Conservation (phyloP, 2,329 filamentous ascomycete genomes). For the Ophiostoma pallidulum region DNA sequence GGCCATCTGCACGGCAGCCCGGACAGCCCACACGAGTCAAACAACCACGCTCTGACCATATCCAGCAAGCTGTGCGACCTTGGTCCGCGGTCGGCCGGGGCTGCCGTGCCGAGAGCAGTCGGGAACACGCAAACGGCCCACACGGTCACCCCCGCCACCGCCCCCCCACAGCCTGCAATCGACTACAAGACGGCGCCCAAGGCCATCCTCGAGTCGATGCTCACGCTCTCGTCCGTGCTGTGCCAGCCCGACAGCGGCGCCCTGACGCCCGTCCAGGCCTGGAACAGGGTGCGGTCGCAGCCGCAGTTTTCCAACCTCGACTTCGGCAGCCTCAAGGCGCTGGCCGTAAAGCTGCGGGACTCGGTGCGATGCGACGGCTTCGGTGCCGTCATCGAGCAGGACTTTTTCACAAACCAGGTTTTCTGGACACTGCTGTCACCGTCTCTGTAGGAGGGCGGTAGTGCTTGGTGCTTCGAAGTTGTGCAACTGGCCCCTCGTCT, state of each 20-base stretch:
- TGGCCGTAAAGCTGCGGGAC: constrained; percentile 4
- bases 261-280: constrained; percentile 13
- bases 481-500: too few relatives aligned
- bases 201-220: constrained; percentile 6
- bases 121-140: too few relatives aligned
- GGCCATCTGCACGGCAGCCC: constrained; percentile 6
- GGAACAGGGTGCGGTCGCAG: constrained; percentile 5
- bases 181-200: neutral
- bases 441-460: too few relatives aligned
- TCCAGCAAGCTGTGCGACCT: neutral
- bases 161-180: too few relatives aligned
- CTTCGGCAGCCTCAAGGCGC: neutral
- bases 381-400: constrained; percentile 5
- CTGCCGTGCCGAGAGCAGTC: too few relatives aligned
- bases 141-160: too few relatives aligned
- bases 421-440: too few relatives aligned
- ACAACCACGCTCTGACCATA: constrained; percentile 9
- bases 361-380: constrained; percentile 9
- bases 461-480: too few relatives aligned
- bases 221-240: constrained; percentile 6
- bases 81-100: too few relatives aligned
- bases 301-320: constrained; percentile 4
- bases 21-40: neutral
- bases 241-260: neutral
- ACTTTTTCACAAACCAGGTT: neutral